Evolutionary conservation across 495 filamentous ascomycete genomes (phyloP), one percentile per base, ranked within the genome.

Genomic region (Xylaria sp.): DNA sequence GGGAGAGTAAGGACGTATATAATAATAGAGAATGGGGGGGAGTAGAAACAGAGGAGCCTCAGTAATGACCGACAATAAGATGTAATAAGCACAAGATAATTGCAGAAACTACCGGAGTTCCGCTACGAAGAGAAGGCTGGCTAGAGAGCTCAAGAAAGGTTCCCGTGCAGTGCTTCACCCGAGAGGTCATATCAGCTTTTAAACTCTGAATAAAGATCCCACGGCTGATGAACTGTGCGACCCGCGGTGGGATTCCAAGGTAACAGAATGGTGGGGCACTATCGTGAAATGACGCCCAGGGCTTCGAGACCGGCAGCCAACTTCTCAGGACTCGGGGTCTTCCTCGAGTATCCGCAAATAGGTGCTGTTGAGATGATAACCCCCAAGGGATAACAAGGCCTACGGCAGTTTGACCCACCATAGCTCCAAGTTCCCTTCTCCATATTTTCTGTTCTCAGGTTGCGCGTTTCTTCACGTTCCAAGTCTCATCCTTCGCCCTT

Each of bases 51-150:
- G n/a, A 7, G n/a, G n/a, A 44, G 33, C 15, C 21, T 31, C 44
- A 52, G 26, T 15, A 37, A 52, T 35, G 41, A 50, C 44, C n/a
- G 41, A 24, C 19, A 50, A 24, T 52, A 35, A 24, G 17, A 29
- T 41, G 33, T 67, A 55, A 24, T 41, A 24, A 21, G 24, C 21
- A 9, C 1, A 52, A 76, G 73, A 69, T 75, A 79, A 70, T 72
- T 75, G 78, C 77, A 74, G 81, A 82, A 86, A 84, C 85, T 86
- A 80, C 85, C 84, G 81, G 86, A 86, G 86, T 80, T 84, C 79
- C 82, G 83, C 80, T 80, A 77, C 75, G 74, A 80, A 76, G 78
- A 81, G 72, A 78, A 82, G 83, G 83, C 81, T 82, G 82, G 83
- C 81, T 82, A 76, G 77, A 82, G 80, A 81, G 71, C 71, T 75